phyloP scores from a whole-genome alignment of 208 protist genomes.

The Angomonas deanei region DNA sequence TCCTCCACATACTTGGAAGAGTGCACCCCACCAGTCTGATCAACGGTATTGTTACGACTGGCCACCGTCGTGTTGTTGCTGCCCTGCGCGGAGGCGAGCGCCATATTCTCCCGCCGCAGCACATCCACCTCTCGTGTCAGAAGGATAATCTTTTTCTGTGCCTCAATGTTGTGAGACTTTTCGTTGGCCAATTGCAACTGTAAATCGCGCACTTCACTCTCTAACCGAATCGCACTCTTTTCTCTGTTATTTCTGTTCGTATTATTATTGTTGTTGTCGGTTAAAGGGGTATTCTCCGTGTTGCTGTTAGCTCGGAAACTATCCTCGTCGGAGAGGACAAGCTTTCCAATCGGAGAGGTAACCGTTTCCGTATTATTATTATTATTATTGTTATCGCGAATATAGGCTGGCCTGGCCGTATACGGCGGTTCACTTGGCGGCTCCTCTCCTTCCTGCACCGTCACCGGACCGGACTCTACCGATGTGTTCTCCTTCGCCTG shows the following conservation, averaged over 20 bases:
- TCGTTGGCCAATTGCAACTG: constrained; percentile 65
- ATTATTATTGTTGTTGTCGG: not conserved
- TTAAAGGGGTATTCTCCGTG: not conserved
- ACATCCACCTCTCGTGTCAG: constrained; percentile 38
- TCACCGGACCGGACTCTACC: not conserved
- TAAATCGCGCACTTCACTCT: constrained; percentile 27
- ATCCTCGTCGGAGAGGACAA: too few relatives aligned
- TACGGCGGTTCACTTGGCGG: not conserved
- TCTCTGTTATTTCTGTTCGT: not conserved
- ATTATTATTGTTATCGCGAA: not conserved
- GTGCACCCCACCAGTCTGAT: not conserved
- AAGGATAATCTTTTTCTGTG: constrained; percentile 37
- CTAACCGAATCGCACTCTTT: constrained; percentile 28
- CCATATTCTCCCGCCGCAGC: constrained; percentile 38
- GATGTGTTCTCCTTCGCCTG: not conserved
- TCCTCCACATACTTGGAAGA: constrained; percentile 25
- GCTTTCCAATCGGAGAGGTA: not conserved
- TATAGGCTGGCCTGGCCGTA: not conserved
- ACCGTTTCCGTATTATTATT: not conserved
- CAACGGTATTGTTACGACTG: not conserved
- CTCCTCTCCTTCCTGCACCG: not conserved
- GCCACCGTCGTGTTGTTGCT: not conserved
- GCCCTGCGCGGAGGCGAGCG: constrained; percentile 7
- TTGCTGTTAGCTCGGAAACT: too few relatives aligned
- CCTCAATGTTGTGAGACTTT: constrained; percentile 71